A percentile compares a stretch with the other conserved stretches of the same genome.
Conservation (phyloP, 441 rosid genomes). For the Daphne laureola region DNA sequence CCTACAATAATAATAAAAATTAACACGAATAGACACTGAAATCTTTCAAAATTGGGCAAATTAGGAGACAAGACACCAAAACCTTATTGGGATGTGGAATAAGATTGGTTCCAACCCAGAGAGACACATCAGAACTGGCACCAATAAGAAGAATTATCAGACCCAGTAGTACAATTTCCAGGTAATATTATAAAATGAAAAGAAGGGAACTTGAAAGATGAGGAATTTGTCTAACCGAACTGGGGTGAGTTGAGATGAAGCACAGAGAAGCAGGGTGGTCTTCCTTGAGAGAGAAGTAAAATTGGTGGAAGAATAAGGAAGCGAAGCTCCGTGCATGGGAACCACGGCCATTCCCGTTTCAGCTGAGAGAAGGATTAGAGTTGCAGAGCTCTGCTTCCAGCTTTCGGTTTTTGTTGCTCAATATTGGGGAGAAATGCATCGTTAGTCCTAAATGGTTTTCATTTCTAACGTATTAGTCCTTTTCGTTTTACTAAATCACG, state of each 20-base stretch:
- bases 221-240: slow-evolving; percentile 23
- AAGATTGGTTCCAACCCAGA: slow-evolving; percentile 55
- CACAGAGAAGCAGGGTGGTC: slow-evolving; percentile 23
- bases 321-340: slow-evolving; percentile 35
- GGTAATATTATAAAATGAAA: neutral
- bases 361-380: slow-evolving; percentile 1
- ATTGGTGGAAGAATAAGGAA: slow-evolving; percentile 23
- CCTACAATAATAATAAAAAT: slow-evolving; percentile 27
- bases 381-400: neutral
- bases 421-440: too few species aligned
- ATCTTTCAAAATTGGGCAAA: neutral
- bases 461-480: too few species aligned
- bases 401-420: slow-evolving; percentile 11
- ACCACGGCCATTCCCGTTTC: slow-evolving; percentile 17
- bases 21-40: neutral
- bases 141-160: slow-evolving; percentile 1
- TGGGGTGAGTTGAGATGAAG: slow-evolving; percentile 31
- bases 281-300: slow-evolving; percentile 19
- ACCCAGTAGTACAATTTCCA: neutral
- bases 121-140: slow-evolving; percentile 38
- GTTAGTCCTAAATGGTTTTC: too few species aligned
- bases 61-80: neutral
- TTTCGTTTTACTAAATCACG: too few species aligned
- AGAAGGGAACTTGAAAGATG: slow-evolving; percentile 2
- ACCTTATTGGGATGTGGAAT: slow-evolving; percentile 94